Evolutionary conservation across 2,329 filamentous ascomycete species (phyloP).

Genomic region (Penicillium janthinellum): DNA sequence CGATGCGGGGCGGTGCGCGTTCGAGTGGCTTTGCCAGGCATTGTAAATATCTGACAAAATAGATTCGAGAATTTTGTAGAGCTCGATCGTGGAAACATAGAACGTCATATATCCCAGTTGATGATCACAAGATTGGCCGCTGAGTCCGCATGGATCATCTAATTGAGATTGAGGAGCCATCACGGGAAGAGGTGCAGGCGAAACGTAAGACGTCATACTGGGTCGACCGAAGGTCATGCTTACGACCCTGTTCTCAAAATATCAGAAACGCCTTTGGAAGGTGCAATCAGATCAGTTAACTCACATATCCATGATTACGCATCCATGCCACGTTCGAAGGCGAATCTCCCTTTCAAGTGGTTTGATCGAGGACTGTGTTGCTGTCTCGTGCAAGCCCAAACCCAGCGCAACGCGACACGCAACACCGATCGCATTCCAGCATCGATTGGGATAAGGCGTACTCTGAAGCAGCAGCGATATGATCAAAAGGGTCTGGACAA

Average conservation of each 20-base stretch:
- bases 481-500: constrained; percentile 47
- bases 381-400: constrained; percentile 43
- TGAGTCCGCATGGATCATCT: constrained; percentile 23
- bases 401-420: constrained; percentile 47
- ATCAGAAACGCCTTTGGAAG: background rate
- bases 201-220: constrained; percentile 37
- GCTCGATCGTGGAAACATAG: constrained; percentile 30
- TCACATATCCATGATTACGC: constrained; percentile 43
- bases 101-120: constrained; percentile 27
- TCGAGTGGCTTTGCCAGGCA: constrained; percentile 28
- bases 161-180: constrained; percentile 16
- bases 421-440: constrained; percentile 49
- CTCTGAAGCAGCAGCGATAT: constrained; percentile 45
- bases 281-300: constrained; percentile 2
- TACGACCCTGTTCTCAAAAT: constrained; percentile 29
- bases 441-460: constrained; percentile 45
- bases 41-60: constrained; percentile 42
- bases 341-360: constrained; percentile 42
- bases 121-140: constrained; percentile 15
- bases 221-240: constrained; percentile 45
- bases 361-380: constrained; percentile 15
- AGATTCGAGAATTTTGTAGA: constrained; percentile 35
- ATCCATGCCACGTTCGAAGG: constrained; percentile 45
- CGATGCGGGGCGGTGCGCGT: constrained; percentile 8
- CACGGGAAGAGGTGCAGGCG: constrained; percentile 26